Evolutionary conservation across 1,284 basidiomycete species (phyloP), one percentile per base, ranked within the genome.

Genomic region (Irpex lacteus): DNA sequence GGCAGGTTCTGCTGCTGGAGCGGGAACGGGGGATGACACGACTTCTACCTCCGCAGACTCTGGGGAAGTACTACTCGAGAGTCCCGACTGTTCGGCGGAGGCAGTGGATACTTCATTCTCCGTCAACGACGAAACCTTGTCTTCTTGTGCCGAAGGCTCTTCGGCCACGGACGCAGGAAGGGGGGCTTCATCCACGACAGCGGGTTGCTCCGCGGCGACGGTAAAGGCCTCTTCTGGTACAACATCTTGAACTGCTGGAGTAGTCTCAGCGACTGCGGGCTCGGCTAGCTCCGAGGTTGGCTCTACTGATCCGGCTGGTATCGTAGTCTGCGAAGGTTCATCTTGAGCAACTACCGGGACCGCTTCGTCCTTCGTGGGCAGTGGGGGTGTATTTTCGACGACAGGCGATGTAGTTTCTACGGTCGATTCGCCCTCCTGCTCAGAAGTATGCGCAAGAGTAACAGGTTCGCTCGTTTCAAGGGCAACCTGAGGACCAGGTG

Each of bases 401-500:
- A 62, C 63, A 18, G 8, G 61, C 63, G 3, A 3, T 26, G 26
- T 26, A 26, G 4, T 26, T 26, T 44, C 65, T n/a, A 15, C 13
- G 38, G 21, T 53, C 21, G 19, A 15, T 53, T 18, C 9, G n/a
- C 60, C 50, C 3, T 18, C 5, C n/a, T 52, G 13, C 6, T 64
- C 49, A 38, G 68, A 65, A 4, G 65, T 63, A 38, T 71, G 68
- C 5, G 69, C 72, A 37, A 71, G 58, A 4, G 70, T 68, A 5
- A 66, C 70, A 36, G 71, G 70, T 61, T 73, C 74, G 63, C 74
- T 73, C 21, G 72, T 72, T 60, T 59, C 65, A 61, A 77, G 70
- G 34, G 76, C 77, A 55, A 75, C 63, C 37, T 78, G 71, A 19
- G 76, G 78, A 1, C 77, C 75, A 40, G 77, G 77, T 1, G 80